Evolutionary conservation across 495 filamentous ascomycete species (phyloP).

Genomic region (Trichoderma gamsii): DNA sequence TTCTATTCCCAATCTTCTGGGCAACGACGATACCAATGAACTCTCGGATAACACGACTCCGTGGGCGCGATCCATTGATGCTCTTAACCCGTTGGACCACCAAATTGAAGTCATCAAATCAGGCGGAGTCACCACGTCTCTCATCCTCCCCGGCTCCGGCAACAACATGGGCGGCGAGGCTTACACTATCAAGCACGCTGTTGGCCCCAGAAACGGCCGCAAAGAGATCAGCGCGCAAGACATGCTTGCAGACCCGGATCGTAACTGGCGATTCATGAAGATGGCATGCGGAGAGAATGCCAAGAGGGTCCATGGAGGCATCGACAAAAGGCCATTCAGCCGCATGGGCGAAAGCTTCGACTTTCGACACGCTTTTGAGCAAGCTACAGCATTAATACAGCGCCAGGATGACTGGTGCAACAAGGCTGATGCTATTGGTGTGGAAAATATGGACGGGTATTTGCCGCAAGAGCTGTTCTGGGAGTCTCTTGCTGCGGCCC

Average conservation of each 20-base stretch:
- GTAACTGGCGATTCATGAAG: conserved; percentile 57
- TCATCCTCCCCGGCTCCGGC: conserved; percentile 57
- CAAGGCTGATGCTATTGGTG: conserved; percentile 37
- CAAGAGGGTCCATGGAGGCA: conserved; percentile 45
- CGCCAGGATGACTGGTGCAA: conserved; percentile 57
- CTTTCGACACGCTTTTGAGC: conserved; percentile 56
- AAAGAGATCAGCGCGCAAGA: conserved; percentile 47
- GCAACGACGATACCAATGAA: conserved; percentile 48
- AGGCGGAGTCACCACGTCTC: conserved; percentile 60
- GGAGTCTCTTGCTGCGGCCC: conserved; percentile 52
- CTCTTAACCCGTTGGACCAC: conserved; percentile 42
- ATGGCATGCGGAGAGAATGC: conserved; percentile 69
- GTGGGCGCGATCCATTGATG: conserved; percentile 54
- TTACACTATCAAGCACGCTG: conserved; percentile 55
- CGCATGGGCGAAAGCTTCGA: conserved; percentile 56
- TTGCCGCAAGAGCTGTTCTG: conserved; percentile 50
- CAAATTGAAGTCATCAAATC: conserved; percentile 57
- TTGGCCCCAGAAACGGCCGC: conserved; percentile 41
- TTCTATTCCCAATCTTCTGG: conserved; percentile 35
- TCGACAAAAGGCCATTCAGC: conserved; percentile 38
- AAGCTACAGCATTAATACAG: conserved; percentile 44
- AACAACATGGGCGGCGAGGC: conserved; percentile 67
- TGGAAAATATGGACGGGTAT: conserved; percentile 36
- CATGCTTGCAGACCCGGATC: conserved; percentile 44
- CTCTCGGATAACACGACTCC: conserved; percentile 47